A percentile compares a stretch with the other conserved stretches of the same genome.
These are phyloP conservation scores for Viridothelium virens DNA, from an alignment of 495 filamentous ascomycete genomes.

Conservation along the genomic window DNA sequence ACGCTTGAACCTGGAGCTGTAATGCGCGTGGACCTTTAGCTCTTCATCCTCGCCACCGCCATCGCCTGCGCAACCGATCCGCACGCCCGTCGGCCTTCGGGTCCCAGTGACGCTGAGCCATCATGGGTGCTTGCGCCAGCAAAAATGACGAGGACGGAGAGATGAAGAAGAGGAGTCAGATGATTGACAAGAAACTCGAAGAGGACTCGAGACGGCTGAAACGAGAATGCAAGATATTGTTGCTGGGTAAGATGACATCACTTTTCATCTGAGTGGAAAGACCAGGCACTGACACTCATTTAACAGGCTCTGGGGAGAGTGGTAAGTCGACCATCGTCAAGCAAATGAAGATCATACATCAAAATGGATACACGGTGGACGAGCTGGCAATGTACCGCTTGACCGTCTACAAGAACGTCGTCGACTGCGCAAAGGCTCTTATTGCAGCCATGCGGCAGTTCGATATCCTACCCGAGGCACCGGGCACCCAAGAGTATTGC, in stretches of 20 bases:
- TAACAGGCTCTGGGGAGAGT: constrained; percentile 87
- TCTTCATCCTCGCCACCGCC: background rate
- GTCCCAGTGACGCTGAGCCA: constrained; percentile 28
- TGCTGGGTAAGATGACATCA: constrained; percentile 61
- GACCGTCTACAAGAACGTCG: constrained; percentile 94
- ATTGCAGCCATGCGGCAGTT: constrained; percentile 86
- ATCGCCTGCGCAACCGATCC: constrained; percentile 13
- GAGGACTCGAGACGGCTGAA: constrained; percentile 85
- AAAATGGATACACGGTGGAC: constrained; percentile 89
- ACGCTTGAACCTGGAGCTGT: background rate
- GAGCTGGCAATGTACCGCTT: constrained; percentile 87
- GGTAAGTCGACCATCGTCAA: constrained; percentile 99
- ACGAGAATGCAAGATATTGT: constrained; percentile 95
- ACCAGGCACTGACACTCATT: constrained; percentile 21
- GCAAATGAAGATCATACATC: constrained; percentile 99
- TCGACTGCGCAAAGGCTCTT: constrained; percentile 90
- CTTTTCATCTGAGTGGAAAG: background rate
- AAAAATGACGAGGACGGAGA: constrained; percentile 70
- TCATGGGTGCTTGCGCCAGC: constrained; percentile 86
- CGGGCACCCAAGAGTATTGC: constrained; percentile 64
- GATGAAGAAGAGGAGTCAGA: constrained; percentile 86
- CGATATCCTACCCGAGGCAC: constrained; percentile 61
- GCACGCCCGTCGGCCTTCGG: constrained; percentile 9
- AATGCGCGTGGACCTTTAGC: background rate
- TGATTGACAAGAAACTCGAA: constrained; percentile 84